Percentiles rank a stretch among this genome's conserved stretches.
phyloP scores from a whole-genome alignment of 148 eudicot species.

The Fagopyrum tataricum region DNA sequence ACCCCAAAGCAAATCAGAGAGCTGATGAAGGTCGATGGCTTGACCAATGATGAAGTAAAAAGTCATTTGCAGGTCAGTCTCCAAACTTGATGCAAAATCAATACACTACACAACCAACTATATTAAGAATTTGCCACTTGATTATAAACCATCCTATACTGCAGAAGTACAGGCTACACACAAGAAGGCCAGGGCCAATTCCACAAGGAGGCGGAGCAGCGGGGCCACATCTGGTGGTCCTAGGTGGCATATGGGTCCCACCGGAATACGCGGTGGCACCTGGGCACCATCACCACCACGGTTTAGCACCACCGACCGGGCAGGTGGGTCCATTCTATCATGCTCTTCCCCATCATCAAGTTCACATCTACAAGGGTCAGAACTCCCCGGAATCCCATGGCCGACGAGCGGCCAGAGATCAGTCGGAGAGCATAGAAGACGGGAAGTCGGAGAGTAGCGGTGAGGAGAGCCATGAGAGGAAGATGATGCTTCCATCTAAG shows the following conservation, averaged over 20 bases:
- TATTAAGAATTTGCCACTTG: not conserved
- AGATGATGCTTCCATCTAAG: conserved; percentile 8
- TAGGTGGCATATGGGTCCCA: conserved; percentile 98
- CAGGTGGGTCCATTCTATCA: conserved; percentile 54
- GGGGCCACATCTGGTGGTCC: conserved; percentile 67
- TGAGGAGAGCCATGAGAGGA: conserved; percentile 54
- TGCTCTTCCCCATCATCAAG: conserved; percentile 41
- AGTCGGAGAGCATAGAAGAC: conserved; percentile 79
- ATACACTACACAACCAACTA: no score
- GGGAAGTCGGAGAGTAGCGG: conserved; percentile 78
- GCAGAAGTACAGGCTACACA: conserved; percentile 97
- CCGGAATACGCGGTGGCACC: conserved; percentile 76
- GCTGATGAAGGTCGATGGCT: conserved; percentile 97
- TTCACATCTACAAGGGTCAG: conserved; percentile 47
- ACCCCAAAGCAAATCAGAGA: conserved; percentile 99
- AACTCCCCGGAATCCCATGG: conserved; percentile 64
- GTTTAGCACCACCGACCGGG: conserved; percentile 38
- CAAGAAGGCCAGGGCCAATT: conserved; percentile 89
- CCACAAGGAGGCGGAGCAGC: conserved; percentile 55
- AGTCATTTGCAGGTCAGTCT: conserved; percentile 81
- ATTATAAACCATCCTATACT: not conserved
- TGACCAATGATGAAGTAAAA: conserved; percentile 99
- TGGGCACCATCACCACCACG: conserved; percentile 27
- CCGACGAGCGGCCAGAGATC: conserved; percentile 44
- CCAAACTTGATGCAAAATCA: no score